A percentile compares a stretch with the other conserved stretches of the same genome.
phyloP scores from a whole-genome alignment of 805 yeast species.

The Wickerhamomyces chaumierensis region DNA sequence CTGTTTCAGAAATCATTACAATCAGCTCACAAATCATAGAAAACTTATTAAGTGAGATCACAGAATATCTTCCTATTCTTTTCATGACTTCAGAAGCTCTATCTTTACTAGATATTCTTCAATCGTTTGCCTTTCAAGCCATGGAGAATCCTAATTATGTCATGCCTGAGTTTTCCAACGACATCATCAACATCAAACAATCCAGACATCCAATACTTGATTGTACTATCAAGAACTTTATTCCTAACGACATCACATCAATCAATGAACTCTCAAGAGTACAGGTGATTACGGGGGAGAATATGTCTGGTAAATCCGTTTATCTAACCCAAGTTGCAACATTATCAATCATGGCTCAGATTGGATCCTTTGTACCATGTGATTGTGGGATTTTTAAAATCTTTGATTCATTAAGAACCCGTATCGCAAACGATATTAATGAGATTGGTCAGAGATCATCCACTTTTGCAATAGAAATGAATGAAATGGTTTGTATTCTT shows the following conservation, averaged over 20 bases:
- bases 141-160: slow-evolving; percentile 14
- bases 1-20: slow-evolving; percentile 28
- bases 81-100: slow-evolving; percentile 34
- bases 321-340: slow-evolving; percentile 42
- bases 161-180: slow-evolving; percentile 26
- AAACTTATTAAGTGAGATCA: slow-evolving; percentile 18
- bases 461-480: slow-evolving; percentile 36
- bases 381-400: slow-evolving; percentile 30
- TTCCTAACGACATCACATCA: slow-evolving; percentile 29
- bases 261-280: slow-evolving; percentile 25
- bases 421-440: slow-evolving; percentile 24
- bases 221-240: slow-evolving; percentile 15
- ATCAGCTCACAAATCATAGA: slow-evolving; percentile 31
- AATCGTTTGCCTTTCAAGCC: slow-evolving; percentile 22
- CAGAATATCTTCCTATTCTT: slow-evolving; percentile 21
- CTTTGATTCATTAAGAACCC: slow-evolving; percentile 25
- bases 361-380: slow-evolving; percentile 43
- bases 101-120: slow-evolving; percentile 29
- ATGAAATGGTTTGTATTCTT: slow-evolving; percentile 33
- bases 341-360: slow-evolving; percentile 40
- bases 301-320: slow-evolving; percentile 56
- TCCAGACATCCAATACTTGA: slow-evolving; percentile 35
- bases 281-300: slow-evolving; percentile 46
- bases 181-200: slow-evolving; percentile 17
- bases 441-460: slow-evolving; percentile 21